These are phyloP conservation scores for Passiflora organensis DNA, from an alignment of 345 rosid species.

Conservation along the genomic window DNA sequence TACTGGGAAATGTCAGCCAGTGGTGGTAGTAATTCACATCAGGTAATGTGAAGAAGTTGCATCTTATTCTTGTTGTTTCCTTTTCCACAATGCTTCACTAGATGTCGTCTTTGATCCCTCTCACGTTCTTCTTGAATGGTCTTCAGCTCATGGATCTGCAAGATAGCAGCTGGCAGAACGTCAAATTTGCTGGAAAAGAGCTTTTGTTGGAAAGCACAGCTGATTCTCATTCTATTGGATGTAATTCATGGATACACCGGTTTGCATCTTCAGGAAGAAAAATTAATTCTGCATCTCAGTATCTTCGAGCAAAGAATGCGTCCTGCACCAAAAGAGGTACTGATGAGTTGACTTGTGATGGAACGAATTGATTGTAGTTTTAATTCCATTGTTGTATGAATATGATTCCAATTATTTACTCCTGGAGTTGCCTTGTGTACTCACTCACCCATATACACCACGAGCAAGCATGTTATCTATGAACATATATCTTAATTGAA, in stretches of 20 bases:
- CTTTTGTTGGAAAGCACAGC: slow-evolving; percentile 32
- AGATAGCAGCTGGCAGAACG: slow-evolving; percentile 40
- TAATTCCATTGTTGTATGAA: too few relatives aligned
- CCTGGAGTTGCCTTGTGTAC: too few relatives aligned
- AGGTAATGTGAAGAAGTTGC: slow-evolving; percentile 33
- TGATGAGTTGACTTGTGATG: slow-evolving; percentile 7
- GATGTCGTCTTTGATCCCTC: slow-evolving; percentile 10
- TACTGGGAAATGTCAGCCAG: slow-evolving; percentile 4
- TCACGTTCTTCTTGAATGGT: slow-evolving; percentile 4
- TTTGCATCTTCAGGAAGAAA: slow-evolving; percentile 11
- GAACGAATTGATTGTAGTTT: background rate
- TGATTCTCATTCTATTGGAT: slow-evolving; percentile 26
- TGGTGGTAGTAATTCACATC: slow-evolving; percentile 26
- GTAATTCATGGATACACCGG: slow-evolving; percentile 15
- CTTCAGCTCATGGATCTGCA: slow-evolving; percentile 41
- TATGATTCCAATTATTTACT: too few relatives aligned
- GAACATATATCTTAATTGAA: too few relatives aligned
- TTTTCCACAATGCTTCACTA: background rate
- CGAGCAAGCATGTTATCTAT: too few relatives aligned
- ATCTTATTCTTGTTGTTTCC: background rate
- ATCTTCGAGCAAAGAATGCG: slow-evolving; percentile 9
- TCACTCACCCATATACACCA: too few relatives aligned
- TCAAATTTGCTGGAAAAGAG: slow-evolving; percentile 31
- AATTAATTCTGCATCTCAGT: slow-evolving; percentile 5
- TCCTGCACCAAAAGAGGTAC: slow-evolving; percentile 40